Evolutionary conservation across 306 rosid genomes (phyloP).

Genomic region (Rosa persica): DNA sequence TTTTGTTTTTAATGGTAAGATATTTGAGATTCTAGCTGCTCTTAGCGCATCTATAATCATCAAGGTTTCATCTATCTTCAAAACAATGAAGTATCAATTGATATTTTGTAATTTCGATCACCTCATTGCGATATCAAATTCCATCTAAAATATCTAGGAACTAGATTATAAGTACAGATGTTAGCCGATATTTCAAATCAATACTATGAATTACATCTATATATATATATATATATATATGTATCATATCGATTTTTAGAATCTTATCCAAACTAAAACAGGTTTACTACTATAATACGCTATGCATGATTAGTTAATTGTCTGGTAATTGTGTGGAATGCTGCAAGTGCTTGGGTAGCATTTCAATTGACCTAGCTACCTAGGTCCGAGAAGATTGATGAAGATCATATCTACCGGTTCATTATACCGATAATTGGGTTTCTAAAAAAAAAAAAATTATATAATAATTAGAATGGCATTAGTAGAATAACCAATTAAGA

Average conservation of each 20-base stretch:
- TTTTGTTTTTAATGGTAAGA: not conserved
- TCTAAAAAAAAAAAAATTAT: too few relatives aligned
- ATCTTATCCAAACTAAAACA: too few relatives aligned
- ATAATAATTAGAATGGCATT: not conserved
- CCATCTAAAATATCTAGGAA: not conserved
- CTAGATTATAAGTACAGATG: too few relatives aligned
- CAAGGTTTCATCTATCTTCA: not conserved
- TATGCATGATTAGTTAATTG: too few relatives aligned
- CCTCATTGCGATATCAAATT: too few relatives aligned
- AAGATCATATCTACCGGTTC: not conserved
- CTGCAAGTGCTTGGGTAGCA: not conserved
- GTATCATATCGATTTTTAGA: not conserved
- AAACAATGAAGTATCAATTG: too few relatives aligned
- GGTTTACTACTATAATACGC: too few relatives aligned
- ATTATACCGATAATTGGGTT: not conserved
- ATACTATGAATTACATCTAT: not conserved
- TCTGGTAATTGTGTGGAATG: too few relatives aligned
- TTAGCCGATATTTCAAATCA: not conserved
- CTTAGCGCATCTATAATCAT: too few relatives aligned
- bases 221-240: too few relatives aligned
- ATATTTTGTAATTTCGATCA: too few relatives aligned
- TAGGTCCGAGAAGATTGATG: not conserved
- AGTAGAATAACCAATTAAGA: slow-evolving; percentile 14
- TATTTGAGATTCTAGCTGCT: not conserved
- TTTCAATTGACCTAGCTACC: not conserved